A percentile compares a stretch with the other conserved stretches of the same genome.
Conservation (phyloP, 805 yeast species). For the Debaryomyces maramus region DNA sequence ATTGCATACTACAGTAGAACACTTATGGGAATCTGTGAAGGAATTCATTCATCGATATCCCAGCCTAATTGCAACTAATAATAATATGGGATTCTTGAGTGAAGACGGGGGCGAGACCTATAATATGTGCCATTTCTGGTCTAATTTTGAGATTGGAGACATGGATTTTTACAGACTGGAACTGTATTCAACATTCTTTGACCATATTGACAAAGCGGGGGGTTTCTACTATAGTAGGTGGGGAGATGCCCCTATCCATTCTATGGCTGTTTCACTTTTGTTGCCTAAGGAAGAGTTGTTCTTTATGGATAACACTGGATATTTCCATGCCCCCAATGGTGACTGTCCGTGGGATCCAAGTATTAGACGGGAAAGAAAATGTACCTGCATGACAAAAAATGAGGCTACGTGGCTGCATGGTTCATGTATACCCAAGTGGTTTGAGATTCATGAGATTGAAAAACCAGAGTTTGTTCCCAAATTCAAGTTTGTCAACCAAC, state of each 20-base stretch:
- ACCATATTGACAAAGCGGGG: constrained; percentile 59
- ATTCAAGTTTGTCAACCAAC: constrained; percentile 12
- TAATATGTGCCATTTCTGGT: constrained; percentile 76
- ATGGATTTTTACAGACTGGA: constrained; percentile 64
- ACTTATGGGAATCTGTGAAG: constrained; percentile 22
- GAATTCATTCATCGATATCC: constrained; percentile 7
- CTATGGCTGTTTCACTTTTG: constrained; percentile 72
- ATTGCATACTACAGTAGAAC: constrained; percentile 19
- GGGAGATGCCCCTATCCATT: constrained; percentile 90
- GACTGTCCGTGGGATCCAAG: constrained; percentile 66
- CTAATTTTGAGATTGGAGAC: constrained; percentile 69
- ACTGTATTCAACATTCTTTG: constrained; percentile 57
- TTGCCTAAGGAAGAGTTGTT: constrained; percentile 64
- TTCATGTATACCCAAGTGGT: constrained; percentile 61
- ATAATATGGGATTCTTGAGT: constrained; percentile 16
- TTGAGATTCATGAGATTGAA: constrained; percentile 13
- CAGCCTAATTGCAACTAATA: constrained; percentile 12
- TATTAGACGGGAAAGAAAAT: constrained; percentile 51
- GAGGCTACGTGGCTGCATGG: constrained; percentile 71
- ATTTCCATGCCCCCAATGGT: constrained; percentile 71
- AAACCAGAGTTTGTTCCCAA: constrained; percentile 12
- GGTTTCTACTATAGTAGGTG: constrained; percentile 81
- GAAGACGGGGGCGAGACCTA: constrained; percentile 34
- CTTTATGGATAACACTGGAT: constrained; percentile 73
- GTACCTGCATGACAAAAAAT: constrained; percentile 63